phyloP scores from a whole-genome alignment of 202 grass and related monocot species.

The Eragrostis tef region DNA sequence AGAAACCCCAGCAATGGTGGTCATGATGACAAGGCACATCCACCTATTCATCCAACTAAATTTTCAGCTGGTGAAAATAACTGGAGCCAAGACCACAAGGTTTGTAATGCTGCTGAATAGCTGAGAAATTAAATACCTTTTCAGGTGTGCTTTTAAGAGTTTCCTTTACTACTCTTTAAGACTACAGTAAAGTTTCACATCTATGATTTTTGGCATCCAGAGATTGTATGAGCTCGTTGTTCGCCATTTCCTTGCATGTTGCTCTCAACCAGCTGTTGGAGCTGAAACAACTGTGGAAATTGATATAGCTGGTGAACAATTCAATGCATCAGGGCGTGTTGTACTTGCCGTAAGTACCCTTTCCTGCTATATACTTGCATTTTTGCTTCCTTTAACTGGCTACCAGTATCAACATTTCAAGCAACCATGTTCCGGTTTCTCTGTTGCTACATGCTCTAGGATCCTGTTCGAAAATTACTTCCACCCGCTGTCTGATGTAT shows the following conservation, averaged over 20 bases:
- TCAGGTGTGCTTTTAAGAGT: conserved; percentile 15
- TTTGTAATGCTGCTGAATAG: conserved; percentile 48
- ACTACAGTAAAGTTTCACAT: conserved; percentile 6
- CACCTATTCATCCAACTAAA: conserved; percentile 95
- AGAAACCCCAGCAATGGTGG: conserved; percentile 93
- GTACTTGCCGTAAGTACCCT: conserved; percentile 74
- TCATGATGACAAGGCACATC: conserved; percentile 96
- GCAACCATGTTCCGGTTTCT: conserved; percentile 17
- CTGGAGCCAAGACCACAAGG: conserved; percentile 71
- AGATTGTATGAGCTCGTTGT: conserved; percentile 98
- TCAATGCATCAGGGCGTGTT: conserved; percentile 77
- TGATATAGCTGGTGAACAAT: conserved; percentile 85
- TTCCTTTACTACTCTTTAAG: conserved; percentile 16
- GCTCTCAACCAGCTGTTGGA: conserved; percentile 92
- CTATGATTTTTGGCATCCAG: conserved; percentile 49
- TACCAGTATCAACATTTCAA: conserved; percentile 31
- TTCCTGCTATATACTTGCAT: conserved; percentile 36
- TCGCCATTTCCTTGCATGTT: conserved; percentile 96
- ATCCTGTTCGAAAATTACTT: conserved; percentile 31
- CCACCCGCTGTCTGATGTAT: neutral
- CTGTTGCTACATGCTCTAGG: conserved; percentile 33
- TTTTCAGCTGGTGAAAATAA: conserved; percentile 66
- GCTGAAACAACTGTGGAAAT: conserved; percentile 90
- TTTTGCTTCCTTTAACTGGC: conserved; percentile 44
- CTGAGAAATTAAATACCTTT: conserved; percentile 6